Evolutionary conservation across 495 filamentous ascomycete genomes (phyloP), one percentile per base, ranked within the genome.

Genomic region (Aspergillus biplanus): DNA sequence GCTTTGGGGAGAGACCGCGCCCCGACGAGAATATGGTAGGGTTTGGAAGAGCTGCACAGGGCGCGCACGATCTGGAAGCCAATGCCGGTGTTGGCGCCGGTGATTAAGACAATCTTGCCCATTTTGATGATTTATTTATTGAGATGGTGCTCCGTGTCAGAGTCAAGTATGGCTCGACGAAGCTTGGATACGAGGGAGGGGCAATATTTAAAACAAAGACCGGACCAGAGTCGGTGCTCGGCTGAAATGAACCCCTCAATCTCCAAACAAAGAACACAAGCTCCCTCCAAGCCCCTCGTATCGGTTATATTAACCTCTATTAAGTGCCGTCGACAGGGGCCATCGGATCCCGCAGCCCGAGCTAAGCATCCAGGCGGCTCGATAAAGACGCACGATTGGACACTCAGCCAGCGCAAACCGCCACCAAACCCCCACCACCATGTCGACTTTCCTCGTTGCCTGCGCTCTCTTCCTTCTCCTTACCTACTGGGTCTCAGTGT

Each of bases 1-100:
- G 74, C 83, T 54, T 85, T 85, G 11, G 67, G 69, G 0, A 80
- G 15, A 7, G 68, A 75, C 2, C 83, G 75, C n/a, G 74, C 74
- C n/a, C 80, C 80, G 18, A 86, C 48, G 44, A 85, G 55, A 42
- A 86, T 75, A 42, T 75, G 75, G 70, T 85, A 86, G 0, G 82
- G 59, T 21, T 69, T 67, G 12, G 60, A 35, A 7, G 80, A 78
- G 32, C 69, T 59, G 63, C 64, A 74, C 1, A 86, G 71, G 7
- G 82, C 78, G 56, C 73, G 78, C 56, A 82, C 72, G 6, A 72
- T 79, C 62, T 85, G 75, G 35, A 76, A 76, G 9, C 84, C 83
- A 44, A 86, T 71, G 16, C 83, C 83, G 6, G 78, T 80, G 66
- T 85, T 85, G 35, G 73, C 71, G 37, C 71, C 62, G 59, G 70